phyloP scores from a whole-genome alignment of 441 rosid species.

The Croton setiger region DNA sequence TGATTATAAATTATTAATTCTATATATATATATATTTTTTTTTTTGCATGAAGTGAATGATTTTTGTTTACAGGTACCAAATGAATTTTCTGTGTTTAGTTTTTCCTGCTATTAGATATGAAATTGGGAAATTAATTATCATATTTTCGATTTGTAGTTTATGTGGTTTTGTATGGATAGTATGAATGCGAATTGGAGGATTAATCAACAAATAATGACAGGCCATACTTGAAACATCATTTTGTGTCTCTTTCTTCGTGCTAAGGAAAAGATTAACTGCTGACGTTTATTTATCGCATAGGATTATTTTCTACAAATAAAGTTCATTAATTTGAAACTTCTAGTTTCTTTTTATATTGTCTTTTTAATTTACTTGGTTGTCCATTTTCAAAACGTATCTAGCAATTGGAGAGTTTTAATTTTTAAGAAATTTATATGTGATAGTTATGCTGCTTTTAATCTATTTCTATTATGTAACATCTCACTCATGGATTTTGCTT shows the following conservation, averaged over 20 bases:
- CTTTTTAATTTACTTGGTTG: neutral
- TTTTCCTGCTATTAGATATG: neutral
- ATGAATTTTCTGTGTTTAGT: neutral
- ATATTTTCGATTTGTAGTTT: conserved; percentile 3
- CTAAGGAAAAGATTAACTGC: neutral
- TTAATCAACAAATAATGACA: neutral
- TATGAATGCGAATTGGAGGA: neutral
- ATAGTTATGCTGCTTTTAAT: neutral
- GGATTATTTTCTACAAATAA: neutral
- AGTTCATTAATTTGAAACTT: neutral
- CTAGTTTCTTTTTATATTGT: no score
- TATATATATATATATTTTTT: no score
- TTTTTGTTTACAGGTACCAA: neutral
- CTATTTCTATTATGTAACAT: neutral
- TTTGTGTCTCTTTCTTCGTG: neutral
- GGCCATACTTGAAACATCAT: neutral
- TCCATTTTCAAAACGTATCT: neutral
- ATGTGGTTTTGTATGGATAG: neutral
- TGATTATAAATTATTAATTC: neutral
- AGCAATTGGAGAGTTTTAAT: conserved; percentile 4
- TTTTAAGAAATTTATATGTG: neutral
- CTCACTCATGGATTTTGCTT: conserved; percentile 8
- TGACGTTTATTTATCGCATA: neutral
- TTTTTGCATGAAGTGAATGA: neutral
- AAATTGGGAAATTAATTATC: neutral